Evolutionary conservation across 2,329 filamentous ascomycete genomes (phyloP).

Genomic region (Neopestalotiopsis rosae): DNA sequence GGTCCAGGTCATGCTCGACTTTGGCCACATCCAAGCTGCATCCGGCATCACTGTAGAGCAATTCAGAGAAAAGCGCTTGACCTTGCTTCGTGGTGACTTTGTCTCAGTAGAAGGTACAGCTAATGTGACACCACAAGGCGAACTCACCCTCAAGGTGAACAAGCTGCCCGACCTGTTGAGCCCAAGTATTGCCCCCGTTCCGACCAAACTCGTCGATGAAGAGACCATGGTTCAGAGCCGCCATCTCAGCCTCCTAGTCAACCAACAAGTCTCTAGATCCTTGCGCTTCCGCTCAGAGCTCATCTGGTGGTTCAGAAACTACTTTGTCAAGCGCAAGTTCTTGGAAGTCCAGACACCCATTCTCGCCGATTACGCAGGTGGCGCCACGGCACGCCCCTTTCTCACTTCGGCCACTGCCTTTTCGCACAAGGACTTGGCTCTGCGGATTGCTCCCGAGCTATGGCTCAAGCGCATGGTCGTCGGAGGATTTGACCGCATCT

Average conservation of each 20-base stretch:
- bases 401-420: conserved; percentile 80
- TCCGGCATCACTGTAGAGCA: conserved; percentile 41
- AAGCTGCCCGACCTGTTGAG: conserved; percentile 74
- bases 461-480: conserved; percentile 93
- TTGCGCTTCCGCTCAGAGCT: conserved; percentile 77
- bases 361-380: conserved; percentile 80
- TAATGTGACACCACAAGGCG: conserved; percentile 72
- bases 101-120: conserved; percentile 74
- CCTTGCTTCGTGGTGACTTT: conserved; percentile 77
- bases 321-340: conserved; percentile 75
- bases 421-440: conserved; percentile 70
- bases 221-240: conserved; percentile 78
- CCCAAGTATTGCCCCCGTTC: conserved; percentile 81
- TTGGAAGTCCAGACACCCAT: conserved; percentile 92
- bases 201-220: conserved; percentile 70
- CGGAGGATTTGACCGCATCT: conserved; percentile 86
- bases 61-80: conserved; percentile 66
- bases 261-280: conserved; percentile 69
- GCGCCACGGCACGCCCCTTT: conserved; percentile 87
- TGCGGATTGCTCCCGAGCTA: conserved; percentile 91
- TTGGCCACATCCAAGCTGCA: conserved; percentile 49
- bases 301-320: conserved; percentile 74
- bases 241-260: conserved; percentile 86
- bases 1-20: conserved; percentile 79
- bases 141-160: conserved; percentile 75